Base-by-base conservation (phyloP, 176 grass and related monocot species). In the Musa troglodytarum region DNA sequence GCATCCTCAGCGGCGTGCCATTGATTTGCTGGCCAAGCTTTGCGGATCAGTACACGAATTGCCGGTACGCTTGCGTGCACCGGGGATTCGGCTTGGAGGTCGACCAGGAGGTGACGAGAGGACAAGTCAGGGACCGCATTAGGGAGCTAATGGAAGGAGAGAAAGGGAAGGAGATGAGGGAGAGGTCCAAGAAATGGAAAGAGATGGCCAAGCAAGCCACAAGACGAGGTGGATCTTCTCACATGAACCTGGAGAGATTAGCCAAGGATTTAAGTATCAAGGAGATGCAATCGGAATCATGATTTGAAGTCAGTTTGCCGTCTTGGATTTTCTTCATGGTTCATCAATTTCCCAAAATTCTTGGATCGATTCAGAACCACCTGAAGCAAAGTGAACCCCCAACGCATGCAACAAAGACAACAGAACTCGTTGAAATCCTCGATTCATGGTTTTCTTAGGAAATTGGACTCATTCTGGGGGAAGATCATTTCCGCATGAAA, bases 111-210 rank as follows among this genome's bases (percentile, higher is more conserved):
- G 73, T 75, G 73, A 62, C 11, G 73, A 26, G 54, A 59, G 73
- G 59, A 22, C 54, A 59, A n/a, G 54, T 75, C 8, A 75, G 14
- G 16, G 1, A 59, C 26, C 15, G 19, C 8, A 17, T 61, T 11
- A 25, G 2, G 16, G 73, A 75, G 22, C 26, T 75, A 16, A 75
- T 75, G 73, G 54, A 61, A 62, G 73, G 73, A n/a, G 28, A 75
- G 23, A 75, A 15, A 49, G 26, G 73, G 26, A 24, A 34, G 16
- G 8, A 75, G 53, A 21, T 50, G 25, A 75, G 73, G 55, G 62
- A 62, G 28, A 75, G 50, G 1, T 25, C 13, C 4, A 19, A 49
- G 15, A 61, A 61, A n/a, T 62, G 55, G 73, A 75, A 62, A 53
- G 73, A 49, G 26, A 75, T 2, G 73, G 73, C 73, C 3, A 28